Evolutionary conservation across 2,329 filamentous ascomycete species (phyloP).

Genomic region (Magnaporthiopsis rhizophila): DNA sequence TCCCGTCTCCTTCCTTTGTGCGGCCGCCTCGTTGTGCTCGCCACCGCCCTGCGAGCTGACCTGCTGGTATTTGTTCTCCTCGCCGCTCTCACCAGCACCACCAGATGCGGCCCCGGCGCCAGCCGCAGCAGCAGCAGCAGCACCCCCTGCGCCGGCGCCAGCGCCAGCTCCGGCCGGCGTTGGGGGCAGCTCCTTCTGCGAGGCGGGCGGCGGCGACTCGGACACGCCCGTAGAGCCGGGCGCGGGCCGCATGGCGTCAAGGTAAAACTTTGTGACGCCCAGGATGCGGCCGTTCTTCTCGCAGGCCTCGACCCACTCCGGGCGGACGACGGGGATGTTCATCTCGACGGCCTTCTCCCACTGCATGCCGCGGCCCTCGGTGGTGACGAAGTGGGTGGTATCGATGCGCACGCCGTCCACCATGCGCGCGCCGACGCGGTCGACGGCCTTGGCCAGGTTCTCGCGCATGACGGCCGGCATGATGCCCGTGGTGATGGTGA

Average conservation of each 20-base stretch:
- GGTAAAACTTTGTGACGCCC: slow-evolving; percentile 90
- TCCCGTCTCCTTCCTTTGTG: slow-evolving; percentile 20
- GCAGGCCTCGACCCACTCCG: slow-evolving; percentile 97
- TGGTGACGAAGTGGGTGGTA: slow-evolving; percentile 97
- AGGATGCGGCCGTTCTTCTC: slow-evolving; percentile 88
- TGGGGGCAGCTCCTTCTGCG: slow-evolving; percentile 27
- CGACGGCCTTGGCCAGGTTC: slow-evolving; percentile 64
- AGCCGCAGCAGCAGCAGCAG: slow-evolving; percentile 8
- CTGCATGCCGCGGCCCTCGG: slow-evolving; percentile 76
- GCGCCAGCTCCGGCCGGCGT: slow-evolving; percentile 7
- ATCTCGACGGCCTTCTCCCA: slow-evolving; percentile 98
- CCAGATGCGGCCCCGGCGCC: slow-evolving; percentile 13
- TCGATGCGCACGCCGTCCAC: slow-evolving; percentile 89
- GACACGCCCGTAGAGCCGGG: slow-evolving; percentile 16
- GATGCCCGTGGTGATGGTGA: slow-evolving; percentile 88
- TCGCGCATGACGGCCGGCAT: slow-evolving; percentile 68
- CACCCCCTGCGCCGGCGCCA: slow-evolving; percentile 16
- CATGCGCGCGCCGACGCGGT: slow-evolving; percentile 86
- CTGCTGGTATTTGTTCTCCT: slow-evolving; percentile 17
- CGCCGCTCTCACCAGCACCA: slow-evolving; percentile 13
- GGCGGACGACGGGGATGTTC: slow-evolving; percentile 94
- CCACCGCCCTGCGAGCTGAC: slow-evolving; percentile 14
- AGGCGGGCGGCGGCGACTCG: slow-evolving; percentile 7
- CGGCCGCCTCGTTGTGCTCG: slow-evolving; percentile 10
- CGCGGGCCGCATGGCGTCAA: slow-evolving; percentile 61